Evolutionary conservation across 306 rosid species (phyloP).

Genomic region (Adenanthera pavonina): DNA sequence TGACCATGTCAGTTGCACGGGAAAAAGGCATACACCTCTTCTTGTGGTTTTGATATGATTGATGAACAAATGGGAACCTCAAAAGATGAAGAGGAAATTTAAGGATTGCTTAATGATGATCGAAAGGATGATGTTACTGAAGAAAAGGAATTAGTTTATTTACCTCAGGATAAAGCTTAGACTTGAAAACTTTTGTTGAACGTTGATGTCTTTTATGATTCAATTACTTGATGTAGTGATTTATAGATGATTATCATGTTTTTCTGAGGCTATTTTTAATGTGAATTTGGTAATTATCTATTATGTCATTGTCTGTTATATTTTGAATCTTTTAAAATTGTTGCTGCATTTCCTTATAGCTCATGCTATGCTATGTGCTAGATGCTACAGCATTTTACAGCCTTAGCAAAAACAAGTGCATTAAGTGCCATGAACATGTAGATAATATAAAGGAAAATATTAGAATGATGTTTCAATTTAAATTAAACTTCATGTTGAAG

Average conservation of each 20-base stretch:
- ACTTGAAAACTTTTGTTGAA: background rate
- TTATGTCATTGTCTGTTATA: background rate
- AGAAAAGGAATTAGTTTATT: constrained; percentile 1
- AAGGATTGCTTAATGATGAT: background rate
- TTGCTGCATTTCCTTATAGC: background rate
- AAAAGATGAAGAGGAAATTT: background rate
- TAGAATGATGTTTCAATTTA: background rate
- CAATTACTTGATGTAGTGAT: background rate
- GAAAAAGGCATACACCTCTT: background rate
- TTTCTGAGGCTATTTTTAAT: background rate
- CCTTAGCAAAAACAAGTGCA: background rate
- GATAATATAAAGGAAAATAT: background rate
- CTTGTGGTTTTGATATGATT: too few relatives aligned
- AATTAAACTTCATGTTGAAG: background rate
- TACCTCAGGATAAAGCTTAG: background rate
- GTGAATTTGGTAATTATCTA: background rate
- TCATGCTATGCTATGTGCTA: background rate
- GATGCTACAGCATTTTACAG: background rate
- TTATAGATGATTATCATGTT: background rate
- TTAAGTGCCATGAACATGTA: background rate
- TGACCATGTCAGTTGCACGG: background rate
- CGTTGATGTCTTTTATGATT: background rate
- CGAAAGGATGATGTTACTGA: background rate
- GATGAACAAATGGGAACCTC: background rate
- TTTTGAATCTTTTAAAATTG: background rate